Evolutionary conservation across 371 early-diverging fungal species (phyloP).

Genomic region (Saksenaea vasiformis): DNA sequence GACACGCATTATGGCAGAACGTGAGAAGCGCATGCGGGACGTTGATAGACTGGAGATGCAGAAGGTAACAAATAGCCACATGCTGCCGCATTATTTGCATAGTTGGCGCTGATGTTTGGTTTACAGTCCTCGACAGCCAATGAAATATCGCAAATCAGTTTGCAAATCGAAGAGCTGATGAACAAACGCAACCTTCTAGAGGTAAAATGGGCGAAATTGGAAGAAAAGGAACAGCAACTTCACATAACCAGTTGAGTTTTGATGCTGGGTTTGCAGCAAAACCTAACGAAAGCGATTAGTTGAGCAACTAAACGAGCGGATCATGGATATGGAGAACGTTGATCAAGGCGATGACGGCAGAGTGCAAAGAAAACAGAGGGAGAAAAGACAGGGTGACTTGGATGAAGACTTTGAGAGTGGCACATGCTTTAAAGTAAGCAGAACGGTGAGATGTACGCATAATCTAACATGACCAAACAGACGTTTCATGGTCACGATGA

Average conservation of each 20-base stretch:
- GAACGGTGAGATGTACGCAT: conserved; percentile 1
- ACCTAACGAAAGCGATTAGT: conserved; percentile 22
- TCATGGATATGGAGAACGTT: conserved; percentile 40
- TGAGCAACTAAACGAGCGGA: conserved; percentile 38
- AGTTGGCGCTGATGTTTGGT: background rate
- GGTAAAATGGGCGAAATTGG: conserved; percentile 55
- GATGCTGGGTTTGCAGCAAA: conserved; percentile 10
- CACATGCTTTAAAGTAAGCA: conserved; percentile 44
- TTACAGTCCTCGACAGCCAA: conserved; percentile 44
- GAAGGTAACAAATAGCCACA: conserved; percentile 34
- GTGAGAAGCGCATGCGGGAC: conserved; percentile 54
- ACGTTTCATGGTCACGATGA: conserved; percentile 75
- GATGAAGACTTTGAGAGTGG: conserved; percentile 40
- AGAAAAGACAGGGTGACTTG: conserved; percentile 11
- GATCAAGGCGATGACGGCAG: conserved; percentile 7
- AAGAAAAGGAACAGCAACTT: conserved; percentile 60
- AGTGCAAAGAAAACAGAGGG: conserved; percentile 12
- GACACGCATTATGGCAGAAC: conserved; percentile 46
- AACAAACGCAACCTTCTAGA: conserved; percentile 54
- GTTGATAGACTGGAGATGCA: conserved; percentile 54
- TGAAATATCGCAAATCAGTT: conserved; percentile 66
- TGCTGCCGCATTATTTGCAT: background rate
- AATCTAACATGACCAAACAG: conserved; percentile 29
- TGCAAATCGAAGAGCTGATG: conserved; percentile 56
- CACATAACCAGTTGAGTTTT: conserved; percentile 46